Percentiles rank a stretch among this genome's conserved stretches.
Conservation (phyloP, 2,329 filamentous ascomycete species). For the Fusarium nurragi region DNA sequence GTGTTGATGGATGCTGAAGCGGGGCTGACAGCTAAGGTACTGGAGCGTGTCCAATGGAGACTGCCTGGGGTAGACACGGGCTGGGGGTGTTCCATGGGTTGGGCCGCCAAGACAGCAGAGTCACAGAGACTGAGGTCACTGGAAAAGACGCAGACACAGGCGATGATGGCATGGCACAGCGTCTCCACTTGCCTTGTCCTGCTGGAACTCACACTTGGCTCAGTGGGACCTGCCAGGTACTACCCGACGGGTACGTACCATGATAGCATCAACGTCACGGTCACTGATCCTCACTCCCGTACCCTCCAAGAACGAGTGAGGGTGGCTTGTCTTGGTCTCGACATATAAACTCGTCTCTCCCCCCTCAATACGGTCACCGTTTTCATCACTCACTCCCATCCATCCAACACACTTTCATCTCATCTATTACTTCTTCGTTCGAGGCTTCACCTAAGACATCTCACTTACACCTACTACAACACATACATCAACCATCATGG, state of each 20-base stretch:
- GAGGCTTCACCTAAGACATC: background rate
- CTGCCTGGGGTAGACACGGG: background rate
- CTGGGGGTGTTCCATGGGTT: background rate
- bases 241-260: constrained; percentile 19
- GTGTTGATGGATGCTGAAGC: background rate
- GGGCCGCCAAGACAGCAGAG: background rate
- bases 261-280: constrained; percentile 24
- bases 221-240: background rate
- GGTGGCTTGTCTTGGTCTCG: constrained; percentile 15
- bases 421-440: background rate
- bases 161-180: constrained; percentile 10
- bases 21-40: background rate
- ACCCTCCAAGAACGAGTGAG: constrained; percentile 5
- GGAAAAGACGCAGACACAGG: background rate
- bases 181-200: constrained; percentile 21
- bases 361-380: constrained; percentile 33
- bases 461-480: background rate
- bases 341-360: constrained; percentile 40
- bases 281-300: constrained; percentile 12
- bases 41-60: no score
- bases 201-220: background rate
- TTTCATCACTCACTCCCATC: constrained; percentile 19
- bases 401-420: background rate
- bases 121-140: constrained; percentile 16
- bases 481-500: constrained; percentile 50